Percentiles rank a stretch among this genome's conserved stretches.
Evolutionary conservation across 2,329 filamentous ascomycete genomes (phyloP).

Genomic region (Nectriaceae sp.): DNA sequence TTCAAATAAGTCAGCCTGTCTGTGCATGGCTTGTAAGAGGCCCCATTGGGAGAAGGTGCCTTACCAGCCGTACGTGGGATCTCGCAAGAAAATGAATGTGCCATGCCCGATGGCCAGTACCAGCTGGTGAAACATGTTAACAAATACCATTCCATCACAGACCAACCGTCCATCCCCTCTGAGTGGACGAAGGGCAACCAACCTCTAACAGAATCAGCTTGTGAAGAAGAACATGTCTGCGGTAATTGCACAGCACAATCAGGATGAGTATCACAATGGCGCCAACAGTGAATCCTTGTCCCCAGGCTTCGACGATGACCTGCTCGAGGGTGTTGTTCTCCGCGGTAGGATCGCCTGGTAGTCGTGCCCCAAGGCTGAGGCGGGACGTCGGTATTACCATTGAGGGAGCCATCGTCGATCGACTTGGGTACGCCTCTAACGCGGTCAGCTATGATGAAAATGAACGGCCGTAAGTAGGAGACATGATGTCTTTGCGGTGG

Average conservation of each 20-base stretch:
- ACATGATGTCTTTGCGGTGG: background rate
- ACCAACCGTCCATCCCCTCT: background rate
- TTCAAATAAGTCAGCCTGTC: too few relatives aligned
- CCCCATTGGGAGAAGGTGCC: background rate
- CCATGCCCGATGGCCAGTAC: conserved; percentile 12
- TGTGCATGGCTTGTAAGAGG: too few relatives aligned
- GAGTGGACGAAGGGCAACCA: background rate
- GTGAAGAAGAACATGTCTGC: conserved; percentile 13
- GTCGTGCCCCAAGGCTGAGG: background rate
- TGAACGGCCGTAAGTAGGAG: background rate
- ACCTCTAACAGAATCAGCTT: conserved; percentile 19
- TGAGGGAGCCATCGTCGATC: background rate
- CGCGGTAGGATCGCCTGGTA: background rate
- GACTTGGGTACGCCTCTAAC: background rate
- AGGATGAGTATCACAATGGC: conserved; percentile 12
- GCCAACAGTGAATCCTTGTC: conserved; percentile 13
- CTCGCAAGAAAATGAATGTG: conserved; percentile 15
- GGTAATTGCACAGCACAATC: conserved; percentile 17
- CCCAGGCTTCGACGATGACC: conserved; percentile 16
- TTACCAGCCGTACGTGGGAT: conserved; percentile 10
- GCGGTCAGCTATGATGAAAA: background rate
- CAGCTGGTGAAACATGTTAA: conserved; percentile 1
- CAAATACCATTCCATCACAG: too few relatives aligned
- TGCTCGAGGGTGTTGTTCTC: conserved; percentile 4
- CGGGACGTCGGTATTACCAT: background rate